Conservation (phyloP, 2,329 filamentous ascomycete genomes). For the Microdochium bolleyi region DNA sequence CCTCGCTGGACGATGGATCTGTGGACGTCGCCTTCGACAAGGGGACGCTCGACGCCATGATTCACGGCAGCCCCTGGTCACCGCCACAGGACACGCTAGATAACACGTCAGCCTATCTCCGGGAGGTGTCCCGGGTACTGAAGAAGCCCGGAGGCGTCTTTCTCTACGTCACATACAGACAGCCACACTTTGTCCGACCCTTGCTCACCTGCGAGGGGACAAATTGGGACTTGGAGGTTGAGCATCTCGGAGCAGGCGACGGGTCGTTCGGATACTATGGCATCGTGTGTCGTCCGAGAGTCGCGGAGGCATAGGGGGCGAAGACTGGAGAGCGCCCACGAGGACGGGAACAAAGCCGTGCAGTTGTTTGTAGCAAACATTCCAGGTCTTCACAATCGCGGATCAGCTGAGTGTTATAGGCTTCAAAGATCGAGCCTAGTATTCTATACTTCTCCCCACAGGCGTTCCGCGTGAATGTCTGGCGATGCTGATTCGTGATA, state of each 20-base stretch:
- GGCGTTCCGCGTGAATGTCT: not conserved
- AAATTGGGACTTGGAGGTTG: slow-evolving; percentile 33
- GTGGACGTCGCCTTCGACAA: slow-evolving; percentile 52
- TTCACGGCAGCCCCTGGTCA: slow-evolving; percentile 44
- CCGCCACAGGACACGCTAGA: slow-evolving; percentile 39
- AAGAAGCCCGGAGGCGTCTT: slow-evolving; percentile 35
- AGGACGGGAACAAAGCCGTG: too few species aligned
- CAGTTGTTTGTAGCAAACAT: too few species aligned
- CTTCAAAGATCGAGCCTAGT: too few species aligned
- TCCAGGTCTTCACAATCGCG: too few species aligned
- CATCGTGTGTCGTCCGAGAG: slow-evolving; percentile 13
- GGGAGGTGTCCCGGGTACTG: slow-evolving; percentile 41
- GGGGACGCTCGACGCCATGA: slow-evolving; percentile 46
- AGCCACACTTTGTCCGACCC: slow-evolving; percentile 44
- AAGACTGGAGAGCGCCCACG: too few species aligned
- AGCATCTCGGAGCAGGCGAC: slow-evolving; percentile 27
- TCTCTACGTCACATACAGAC: slow-evolving; percentile 45
- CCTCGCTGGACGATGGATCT: slow-evolving; percentile 24
- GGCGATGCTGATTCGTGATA: not conserved
- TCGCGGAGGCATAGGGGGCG: not conserved
- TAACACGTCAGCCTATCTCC: slow-evolving; percentile 38
- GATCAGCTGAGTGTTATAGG: too few species aligned
- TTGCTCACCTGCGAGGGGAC: slow-evolving; percentile 31
- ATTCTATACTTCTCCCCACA: too few species aligned
- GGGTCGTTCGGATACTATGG: slow-evolving; percentile 41